These are phyloP conservation scores for Pecoramyces ruminantium DNA, from an alignment of 192 early-diverging fungal genomes.

Conservation along the genomic window DNA sequence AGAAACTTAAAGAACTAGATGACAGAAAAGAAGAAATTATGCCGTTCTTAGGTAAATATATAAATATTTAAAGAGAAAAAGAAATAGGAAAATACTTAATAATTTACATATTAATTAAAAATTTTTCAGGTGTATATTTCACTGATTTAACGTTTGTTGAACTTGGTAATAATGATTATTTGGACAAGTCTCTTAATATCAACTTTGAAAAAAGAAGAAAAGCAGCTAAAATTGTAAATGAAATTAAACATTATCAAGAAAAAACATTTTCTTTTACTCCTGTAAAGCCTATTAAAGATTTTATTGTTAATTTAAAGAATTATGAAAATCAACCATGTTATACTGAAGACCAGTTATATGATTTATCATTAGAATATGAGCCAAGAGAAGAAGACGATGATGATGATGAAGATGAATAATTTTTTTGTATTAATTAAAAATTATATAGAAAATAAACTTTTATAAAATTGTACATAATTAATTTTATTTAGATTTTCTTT, in stretches of 20 bases:
- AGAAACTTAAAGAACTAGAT: conserved; percentile 24
- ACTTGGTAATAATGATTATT: conserved; percentile 26
- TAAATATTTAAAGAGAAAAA: no score
- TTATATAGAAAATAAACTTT: no score
- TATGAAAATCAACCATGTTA: not conserved
- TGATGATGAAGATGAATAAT: not conserved
- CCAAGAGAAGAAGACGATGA: not conserved
- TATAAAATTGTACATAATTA: no score
- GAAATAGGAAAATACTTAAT: no score
- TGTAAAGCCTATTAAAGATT: not conserved
- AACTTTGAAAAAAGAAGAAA: conserved; percentile 45
- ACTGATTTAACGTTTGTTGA: conserved; percentile 39
- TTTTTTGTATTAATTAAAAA: no score
- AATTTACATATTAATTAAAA: no score
- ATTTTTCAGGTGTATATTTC: conserved; percentile 34
- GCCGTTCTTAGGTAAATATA: conserved; percentile 27
- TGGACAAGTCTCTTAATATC: conserved; percentile 26
- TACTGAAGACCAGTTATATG: not conserved
- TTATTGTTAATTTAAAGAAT: not conserved
- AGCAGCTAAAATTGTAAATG: conserved; percentile 16
- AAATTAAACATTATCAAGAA: conserved; percentile 23
- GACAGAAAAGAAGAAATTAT: conserved; percentile 16
- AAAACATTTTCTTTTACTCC: not conserved
- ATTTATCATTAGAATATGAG: not conserved
- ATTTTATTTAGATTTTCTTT: no score